Evolutionary conservation across 2,329 filamentous ascomycete genomes (phyloP).

Genomic region (Diaporthe sp.): DNA sequence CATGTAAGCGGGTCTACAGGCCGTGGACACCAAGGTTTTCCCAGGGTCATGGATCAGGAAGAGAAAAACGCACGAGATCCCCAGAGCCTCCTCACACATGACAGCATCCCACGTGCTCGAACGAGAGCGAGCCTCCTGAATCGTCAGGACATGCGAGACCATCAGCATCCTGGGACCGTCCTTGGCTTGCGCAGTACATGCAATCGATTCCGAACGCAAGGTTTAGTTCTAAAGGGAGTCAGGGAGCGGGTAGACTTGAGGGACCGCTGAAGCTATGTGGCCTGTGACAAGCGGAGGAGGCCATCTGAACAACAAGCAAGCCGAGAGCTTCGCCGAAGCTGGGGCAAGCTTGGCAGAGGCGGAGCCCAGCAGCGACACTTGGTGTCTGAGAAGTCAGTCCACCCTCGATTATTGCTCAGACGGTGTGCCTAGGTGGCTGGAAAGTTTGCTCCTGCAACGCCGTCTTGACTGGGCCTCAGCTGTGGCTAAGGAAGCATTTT

Average conservation of each 20-base stretch:
- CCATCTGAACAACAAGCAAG: slow-evolving; percentile 16
- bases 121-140: background rate
- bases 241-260: background rate
- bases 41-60: background rate
- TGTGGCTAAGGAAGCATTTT: background rate
- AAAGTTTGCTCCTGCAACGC: background rate
- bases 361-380: slow-evolving; percentile 8
- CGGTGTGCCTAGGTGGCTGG: background rate
- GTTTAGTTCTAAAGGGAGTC: background rate
- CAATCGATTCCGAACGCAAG: background rate
- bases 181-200: background rate
- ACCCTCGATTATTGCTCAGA: background rate
- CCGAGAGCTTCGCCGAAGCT: slow-evolving; percentile 10
- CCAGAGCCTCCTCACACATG: background rate
- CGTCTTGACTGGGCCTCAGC: background rate
- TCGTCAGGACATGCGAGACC: background rate
- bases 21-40: slow-evolving; percentile 26
- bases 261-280: background rate
- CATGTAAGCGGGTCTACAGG: slow-evolving; percentile 2
- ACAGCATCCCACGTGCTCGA: background rate
- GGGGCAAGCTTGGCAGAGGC: slow-evolving; percentile 15
- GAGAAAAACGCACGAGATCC: background rate
- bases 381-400: background rate
- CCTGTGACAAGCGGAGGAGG: background rate
- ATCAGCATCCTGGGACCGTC: background rate